Percentiles rank a stretch among this genome's conserved stretches.
Evolutionary conservation across 805 yeast species (phyloP).

Genomic region (Wickerhamiella brachini): DNA sequence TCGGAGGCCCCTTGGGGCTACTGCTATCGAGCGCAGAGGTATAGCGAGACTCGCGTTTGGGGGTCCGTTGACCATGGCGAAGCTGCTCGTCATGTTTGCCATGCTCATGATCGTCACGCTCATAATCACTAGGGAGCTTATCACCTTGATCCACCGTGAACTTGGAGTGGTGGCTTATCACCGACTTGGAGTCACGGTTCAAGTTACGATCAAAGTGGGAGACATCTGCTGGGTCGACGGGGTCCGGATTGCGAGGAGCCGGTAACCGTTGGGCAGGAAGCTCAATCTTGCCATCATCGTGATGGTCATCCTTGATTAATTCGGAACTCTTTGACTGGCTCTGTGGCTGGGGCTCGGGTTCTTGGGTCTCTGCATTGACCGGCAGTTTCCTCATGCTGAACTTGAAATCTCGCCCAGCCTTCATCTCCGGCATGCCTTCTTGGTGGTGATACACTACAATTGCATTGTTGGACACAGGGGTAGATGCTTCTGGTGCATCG

Average conservation of each 20-base stretch:
- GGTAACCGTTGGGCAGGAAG: background rate
- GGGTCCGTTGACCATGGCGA: background rate
- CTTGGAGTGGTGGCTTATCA: background rate
- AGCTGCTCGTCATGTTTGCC: too few species aligned
- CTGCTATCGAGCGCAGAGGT: background rate
- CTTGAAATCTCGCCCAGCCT: conserved; percentile 3
- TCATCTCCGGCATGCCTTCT: conserved; percentile 1
- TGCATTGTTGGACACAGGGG: background rate
- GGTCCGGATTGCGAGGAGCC: background rate
- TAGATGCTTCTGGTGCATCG: background rate
- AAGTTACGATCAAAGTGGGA: background rate
- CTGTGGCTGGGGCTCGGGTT: background rate
- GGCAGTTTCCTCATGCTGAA: background rate
- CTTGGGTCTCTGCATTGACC: background rate
- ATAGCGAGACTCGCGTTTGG: background rate
- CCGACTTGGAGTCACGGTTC: background rate
- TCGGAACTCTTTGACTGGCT: background rate
- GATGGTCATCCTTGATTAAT: background rate
- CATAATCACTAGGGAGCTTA: background rate
- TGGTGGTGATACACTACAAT: conserved; percentile 1
- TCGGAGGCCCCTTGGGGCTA: background rate
- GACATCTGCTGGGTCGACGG: background rate
- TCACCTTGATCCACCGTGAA: background rate
- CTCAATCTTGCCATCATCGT: background rate
- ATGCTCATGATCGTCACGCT: background rate